Base-by-base conservation (phyloP, 129 eudicot species). In the Tagetes patula region DNA sequence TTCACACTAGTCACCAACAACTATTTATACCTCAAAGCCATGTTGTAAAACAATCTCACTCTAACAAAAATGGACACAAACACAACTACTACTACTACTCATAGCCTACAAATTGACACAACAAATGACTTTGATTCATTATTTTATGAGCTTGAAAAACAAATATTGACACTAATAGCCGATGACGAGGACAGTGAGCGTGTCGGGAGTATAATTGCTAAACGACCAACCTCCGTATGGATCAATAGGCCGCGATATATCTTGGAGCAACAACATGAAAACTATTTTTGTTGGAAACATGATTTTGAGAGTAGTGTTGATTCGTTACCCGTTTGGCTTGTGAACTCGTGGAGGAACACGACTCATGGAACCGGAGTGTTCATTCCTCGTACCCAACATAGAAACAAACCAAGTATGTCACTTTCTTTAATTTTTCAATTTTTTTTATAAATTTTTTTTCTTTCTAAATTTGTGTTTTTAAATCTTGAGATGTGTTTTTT, bases 281-380 rank as follows among this genome's bases (percentile, higher is more conserved):
- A 70, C 62, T 77, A 76, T 58, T 87, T 79, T 42, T 59, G 78
- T 49, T 82, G 92, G 91, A 70, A 48, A 11, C 78, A 53, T 47
- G 50, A 80, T 64, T 68, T 61, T 31, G 70, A 72, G 58, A 73
- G 34, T 33, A 30, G 13, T 43, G 9, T 40, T 3, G 5, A 42
- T 13, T 70, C 83, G 3, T 75, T 65, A n/a, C 92, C 85, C 1
- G 59, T 65, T 67, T 80, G 84, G 87, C 63, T 82, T 1, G 20
- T 64, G 66, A 82, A 85, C 74, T 67, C 81, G 77, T 87, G 87
- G 89, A 75, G 79, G 54, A 62, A 40, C 36, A 69, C 41, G 41
- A 86, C 84, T 1, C 81, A 65, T 48, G 93, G 93, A 65, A 87
- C 89, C 1, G 89, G 93, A 3, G 89, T 87, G 53, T 87, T 87